These are phyloP conservation scores for Fusarium udum DNA, from an alignment of 2,329 filamentous ascomycete genomes.

Conservation along the genomic window DNA sequence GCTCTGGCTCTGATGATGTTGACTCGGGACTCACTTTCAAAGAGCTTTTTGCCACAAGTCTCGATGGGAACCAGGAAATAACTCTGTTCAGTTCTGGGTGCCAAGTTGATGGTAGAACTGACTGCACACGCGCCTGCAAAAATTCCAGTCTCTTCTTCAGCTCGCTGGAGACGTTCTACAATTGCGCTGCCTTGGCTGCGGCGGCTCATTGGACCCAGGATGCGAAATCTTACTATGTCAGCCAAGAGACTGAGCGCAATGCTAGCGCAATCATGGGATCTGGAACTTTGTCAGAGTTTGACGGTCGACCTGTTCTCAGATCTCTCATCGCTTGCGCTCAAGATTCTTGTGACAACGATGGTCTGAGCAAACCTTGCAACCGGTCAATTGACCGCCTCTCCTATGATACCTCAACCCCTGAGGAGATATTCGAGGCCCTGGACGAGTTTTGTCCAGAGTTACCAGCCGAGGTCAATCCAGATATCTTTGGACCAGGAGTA, in stretches of 20 bases:
- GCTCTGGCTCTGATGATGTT: slow-evolving; percentile 39
- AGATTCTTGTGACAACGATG: slow-evolving; percentile 49
- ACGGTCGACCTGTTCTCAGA: slow-evolving; percentile 44
- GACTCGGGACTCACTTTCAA: slow-evolving; percentile 47
- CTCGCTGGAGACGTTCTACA: slow-evolving; percentile 52
- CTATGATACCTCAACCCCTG: slow-evolving; percentile 38
- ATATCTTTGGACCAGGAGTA: slow-evolving; percentile 53
- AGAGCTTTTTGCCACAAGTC: slow-evolving; percentile 47
- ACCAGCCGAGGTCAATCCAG: slow-evolving; percentile 50
- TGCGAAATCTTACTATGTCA: slow-evolving; percentile 44
- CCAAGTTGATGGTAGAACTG: slow-evolving; percentile 39
- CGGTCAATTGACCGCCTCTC: slow-evolving; percentile 42
- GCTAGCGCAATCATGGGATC: slow-evolving; percentile 50
- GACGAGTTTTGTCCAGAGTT: slow-evolving; percentile 50
- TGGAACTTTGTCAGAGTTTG: slow-evolving; percentile 45
- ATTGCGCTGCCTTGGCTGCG: slow-evolving; percentile 50
- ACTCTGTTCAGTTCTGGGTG: slow-evolving; percentile 48
- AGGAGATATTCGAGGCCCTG: slow-evolving; percentile 48
- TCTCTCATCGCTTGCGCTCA: slow-evolving; percentile 49
- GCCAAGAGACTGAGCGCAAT: slow-evolving; percentile 48
- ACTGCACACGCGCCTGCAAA: slow-evolving; percentile 49
- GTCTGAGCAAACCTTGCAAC: slow-evolving; percentile 46
- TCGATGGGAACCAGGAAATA: slow-evolving; percentile 47
- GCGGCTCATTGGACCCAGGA: slow-evolving; percentile 48
- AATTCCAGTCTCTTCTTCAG: slow-evolving; percentile 45